phyloP scores from a whole-genome alignment of 23 red algal species.

The Gracilaria gracilis region DNA sequence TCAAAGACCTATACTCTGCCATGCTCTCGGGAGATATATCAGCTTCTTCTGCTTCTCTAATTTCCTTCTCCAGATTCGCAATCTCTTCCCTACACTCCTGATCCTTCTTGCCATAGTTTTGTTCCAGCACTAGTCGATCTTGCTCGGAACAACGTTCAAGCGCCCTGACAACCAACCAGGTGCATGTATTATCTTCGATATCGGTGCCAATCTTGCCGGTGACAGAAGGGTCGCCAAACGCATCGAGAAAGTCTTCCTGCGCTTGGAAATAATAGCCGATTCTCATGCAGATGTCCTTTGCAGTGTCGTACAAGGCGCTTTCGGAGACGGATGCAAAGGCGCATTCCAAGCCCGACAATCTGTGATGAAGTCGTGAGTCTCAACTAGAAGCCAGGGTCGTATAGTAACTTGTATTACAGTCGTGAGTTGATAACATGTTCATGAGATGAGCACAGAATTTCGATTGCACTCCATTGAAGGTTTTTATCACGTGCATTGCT shows the following conservation, averaged over 20 bases:
- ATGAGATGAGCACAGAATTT: background rate
- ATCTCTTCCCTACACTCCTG: constrained; percentile 25
- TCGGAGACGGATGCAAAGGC: constrained; percentile 77
- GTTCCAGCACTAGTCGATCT: constrained; percentile 45
- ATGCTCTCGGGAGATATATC: constrained; percentile 63
- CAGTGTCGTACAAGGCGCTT: constrained; percentile 48
- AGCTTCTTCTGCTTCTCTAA: constrained; percentile 67
- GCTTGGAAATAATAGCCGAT: constrained; percentile 97
- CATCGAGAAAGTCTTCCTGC: constrained; percentile 96
- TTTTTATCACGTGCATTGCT: constrained; percentile 2
- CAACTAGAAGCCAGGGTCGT: background rate
- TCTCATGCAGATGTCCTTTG: constrained; percentile 79
- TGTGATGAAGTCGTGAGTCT: background rate
- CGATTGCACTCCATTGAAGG: background rate
- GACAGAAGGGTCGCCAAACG: constrained; percentile 93
- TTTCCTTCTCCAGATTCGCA: constrained; percentile 39
- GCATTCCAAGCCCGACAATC: constrained; percentile 97
- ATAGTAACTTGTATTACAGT: background rate
- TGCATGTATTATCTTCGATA: constrained; percentile 97
- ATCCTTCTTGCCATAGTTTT: constrained; percentile 55
- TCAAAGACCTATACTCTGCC: constrained; percentile 78
- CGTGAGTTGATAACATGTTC: constrained; percentile 4
- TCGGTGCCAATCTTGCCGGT: constrained; percentile 99
- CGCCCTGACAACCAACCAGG: constrained; percentile 90
- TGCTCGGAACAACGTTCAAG: constrained; percentile 41